phyloP scores from a whole-genome alignment of 257 asterid species.

The Fraxinus cuspidata region DNA sequence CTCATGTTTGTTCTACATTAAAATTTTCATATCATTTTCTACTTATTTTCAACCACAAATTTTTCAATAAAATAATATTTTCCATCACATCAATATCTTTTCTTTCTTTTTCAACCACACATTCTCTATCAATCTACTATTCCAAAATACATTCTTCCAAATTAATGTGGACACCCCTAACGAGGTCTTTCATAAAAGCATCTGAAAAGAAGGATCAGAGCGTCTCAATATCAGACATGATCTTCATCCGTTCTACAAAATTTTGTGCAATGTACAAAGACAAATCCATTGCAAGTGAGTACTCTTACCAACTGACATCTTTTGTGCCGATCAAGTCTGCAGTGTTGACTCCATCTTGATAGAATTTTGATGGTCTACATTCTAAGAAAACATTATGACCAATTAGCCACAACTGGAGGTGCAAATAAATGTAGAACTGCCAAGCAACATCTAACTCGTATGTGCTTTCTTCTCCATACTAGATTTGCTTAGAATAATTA shows the following conservation, averaged over 20 bases:
- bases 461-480: slow-evolving; percentile 60
- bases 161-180: too few species aligned
- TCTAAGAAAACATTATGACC: background rate
- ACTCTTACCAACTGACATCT: background rate
- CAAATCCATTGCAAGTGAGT: background rate
- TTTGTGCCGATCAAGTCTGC: background rate
- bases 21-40: too few species aligned
- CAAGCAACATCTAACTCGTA: slow-evolving; percentile 32
- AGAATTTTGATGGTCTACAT: background rate
- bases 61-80: too few species aligned
- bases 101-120: too few species aligned
- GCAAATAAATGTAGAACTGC: background rate
- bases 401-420: background rate
- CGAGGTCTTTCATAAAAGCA: background rate
- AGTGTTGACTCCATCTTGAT: background rate
- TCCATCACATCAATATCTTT: too few species aligned
- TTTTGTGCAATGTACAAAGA: background rate
- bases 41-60: too few species aligned
- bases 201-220: background rate
- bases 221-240: background rate
- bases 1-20: too few species aligned
- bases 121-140: too few species aligned
- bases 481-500: slow-evolving; percentile 72
- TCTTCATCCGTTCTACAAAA: background rate
- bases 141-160: too few species aligned